Evolutionary conservation across 2,329 filamentous ascomycete species (phyloP).

Genomic region (Neofusicoccum cordaticola): DNA sequence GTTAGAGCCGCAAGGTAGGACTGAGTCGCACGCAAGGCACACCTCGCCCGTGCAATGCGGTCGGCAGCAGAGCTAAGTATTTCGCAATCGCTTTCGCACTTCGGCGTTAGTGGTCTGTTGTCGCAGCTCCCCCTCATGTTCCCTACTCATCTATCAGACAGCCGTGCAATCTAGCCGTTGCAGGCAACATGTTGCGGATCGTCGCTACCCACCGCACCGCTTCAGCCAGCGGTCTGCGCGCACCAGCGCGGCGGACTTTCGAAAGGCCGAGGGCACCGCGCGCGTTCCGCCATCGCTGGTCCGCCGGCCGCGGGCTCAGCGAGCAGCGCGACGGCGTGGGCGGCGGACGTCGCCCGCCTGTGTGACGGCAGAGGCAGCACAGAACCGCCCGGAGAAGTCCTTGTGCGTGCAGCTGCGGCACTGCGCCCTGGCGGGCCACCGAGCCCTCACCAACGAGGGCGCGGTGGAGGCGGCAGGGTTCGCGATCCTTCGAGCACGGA

Average conservation of each 20-base stretch:
- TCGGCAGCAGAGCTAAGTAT: background rate
- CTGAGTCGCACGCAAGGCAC: slow-evolving; percentile 7
- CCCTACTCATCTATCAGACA: background rate
- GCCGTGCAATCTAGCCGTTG: slow-evolving; percentile 9
- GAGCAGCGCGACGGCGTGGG: background rate
- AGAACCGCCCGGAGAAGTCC: slow-evolving; percentile 11
- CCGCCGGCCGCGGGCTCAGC: background rate
- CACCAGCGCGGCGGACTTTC: background rate
- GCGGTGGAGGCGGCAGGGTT: background rate
- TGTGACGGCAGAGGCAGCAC: background rate
- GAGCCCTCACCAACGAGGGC: background rate
- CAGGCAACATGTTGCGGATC: slow-evolving; percentile 6
- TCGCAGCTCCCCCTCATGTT: slow-evolving; percentile 2
- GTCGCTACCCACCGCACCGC: background rate
- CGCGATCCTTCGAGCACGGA: background rate
- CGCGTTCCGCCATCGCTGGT: background rate
- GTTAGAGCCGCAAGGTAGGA: slow-evolving; percentile 7
- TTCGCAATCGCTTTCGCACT: slow-evolving; percentile 14
- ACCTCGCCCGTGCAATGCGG: background rate
- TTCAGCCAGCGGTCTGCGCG: background rate
- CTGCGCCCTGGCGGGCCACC: background rate
- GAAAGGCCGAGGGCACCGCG: background rate
- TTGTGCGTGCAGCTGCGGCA: background rate
- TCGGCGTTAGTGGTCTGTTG: background rate
- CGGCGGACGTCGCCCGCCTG: background rate